Conservation (phyloP, 2,329 filamentous ascomycete genomes). For the Pseudopyricularia javanii region DNA sequence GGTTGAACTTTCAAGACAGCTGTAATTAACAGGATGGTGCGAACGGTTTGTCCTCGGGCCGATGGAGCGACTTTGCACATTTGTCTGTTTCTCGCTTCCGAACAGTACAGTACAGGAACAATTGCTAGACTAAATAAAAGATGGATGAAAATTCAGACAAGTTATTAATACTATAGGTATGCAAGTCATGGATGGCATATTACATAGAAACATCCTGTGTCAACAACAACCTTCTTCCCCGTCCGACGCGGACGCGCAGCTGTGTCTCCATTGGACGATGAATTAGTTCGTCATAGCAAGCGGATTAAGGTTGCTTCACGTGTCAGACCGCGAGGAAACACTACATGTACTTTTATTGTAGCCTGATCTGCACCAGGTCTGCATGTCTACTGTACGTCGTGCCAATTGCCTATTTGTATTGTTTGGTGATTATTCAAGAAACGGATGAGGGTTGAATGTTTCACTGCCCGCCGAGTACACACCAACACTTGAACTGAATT, state of each 20-base stretch:
- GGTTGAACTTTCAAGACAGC: not conserved
- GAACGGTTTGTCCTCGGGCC: not conserved
- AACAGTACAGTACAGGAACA: not conserved
- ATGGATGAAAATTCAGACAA: not conserved
- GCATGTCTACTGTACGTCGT: not conserved
- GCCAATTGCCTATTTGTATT: too few relatives aligned
- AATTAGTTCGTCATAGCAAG: not conserved
- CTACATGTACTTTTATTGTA: not conserved
- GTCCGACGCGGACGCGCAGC: slow-evolving; percentile 2
- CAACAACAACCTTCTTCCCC: not conserved
- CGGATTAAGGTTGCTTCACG: slow-evolving; percentile 3
- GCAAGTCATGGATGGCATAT: too few relatives aligned
- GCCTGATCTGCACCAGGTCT: not conserved
- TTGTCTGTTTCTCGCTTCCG: not conserved
- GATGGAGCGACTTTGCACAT: not conserved
- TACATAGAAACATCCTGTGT: too few relatives aligned
- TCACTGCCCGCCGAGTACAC: too few relatives aligned
- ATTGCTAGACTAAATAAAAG: not conserved
- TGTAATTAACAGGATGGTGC: not conserved
- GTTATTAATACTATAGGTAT: too few relatives aligned
- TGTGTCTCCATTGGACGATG: not conserved
- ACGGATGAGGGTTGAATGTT: too few relatives aligned
- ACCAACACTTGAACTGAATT: too few relatives aligned
- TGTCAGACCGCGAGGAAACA: not conserved
- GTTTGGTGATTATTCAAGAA: too few relatives aligned